Percentiles rank a stretch among this genome's conserved stretches.
These are phyloP conservation scores for Plantago major DNA, from an alignment of 257 asterid species.

Conservation along the genomic window DNA sequence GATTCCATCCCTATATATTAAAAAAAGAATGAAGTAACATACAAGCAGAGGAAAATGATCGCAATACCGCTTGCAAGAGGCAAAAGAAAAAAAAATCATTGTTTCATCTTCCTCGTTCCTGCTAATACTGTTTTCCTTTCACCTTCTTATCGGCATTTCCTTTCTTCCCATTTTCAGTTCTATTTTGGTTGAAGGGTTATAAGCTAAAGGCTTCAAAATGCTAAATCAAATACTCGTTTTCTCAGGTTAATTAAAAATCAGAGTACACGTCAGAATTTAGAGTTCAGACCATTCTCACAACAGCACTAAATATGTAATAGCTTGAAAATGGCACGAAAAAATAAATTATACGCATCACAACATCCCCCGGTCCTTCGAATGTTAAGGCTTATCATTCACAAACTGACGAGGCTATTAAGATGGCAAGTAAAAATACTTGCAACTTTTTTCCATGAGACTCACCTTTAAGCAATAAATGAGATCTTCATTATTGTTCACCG, in stretches of 20 bases:
- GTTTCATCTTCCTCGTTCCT: background rate
- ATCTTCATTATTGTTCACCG: slow-evolving; percentile 80
- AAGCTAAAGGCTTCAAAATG: no score
- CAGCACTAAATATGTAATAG: no score
- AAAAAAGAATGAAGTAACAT: slow-evolving; percentile 12
- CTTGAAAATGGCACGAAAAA: no score
- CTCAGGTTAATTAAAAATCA: background rate
- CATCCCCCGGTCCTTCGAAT: no score
- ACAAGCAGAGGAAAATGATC: slow-evolving; percentile 6
- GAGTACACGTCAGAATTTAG: background rate
- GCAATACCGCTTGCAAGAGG: background rate
- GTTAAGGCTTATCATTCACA: no score
- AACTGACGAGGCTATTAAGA: no score
- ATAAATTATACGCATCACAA: slow-evolving; percentile 4
- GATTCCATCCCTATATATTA: slow-evolving; percentile 79
- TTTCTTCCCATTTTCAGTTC: background rate
- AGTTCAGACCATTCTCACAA: no score
- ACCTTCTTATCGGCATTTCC: background rate
- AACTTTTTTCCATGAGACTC: slow-evolving; percentile 19
- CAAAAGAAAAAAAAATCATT: background rate
- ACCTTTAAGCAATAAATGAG: slow-evolving; percentile 94
- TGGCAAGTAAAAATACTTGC: background rate
- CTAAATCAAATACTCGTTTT: no score
- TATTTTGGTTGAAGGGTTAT: background rate
- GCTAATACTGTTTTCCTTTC: background rate